phyloP scores from a whole-genome alignment of 441 rosid species.

The Omphalea diandra region DNA sequence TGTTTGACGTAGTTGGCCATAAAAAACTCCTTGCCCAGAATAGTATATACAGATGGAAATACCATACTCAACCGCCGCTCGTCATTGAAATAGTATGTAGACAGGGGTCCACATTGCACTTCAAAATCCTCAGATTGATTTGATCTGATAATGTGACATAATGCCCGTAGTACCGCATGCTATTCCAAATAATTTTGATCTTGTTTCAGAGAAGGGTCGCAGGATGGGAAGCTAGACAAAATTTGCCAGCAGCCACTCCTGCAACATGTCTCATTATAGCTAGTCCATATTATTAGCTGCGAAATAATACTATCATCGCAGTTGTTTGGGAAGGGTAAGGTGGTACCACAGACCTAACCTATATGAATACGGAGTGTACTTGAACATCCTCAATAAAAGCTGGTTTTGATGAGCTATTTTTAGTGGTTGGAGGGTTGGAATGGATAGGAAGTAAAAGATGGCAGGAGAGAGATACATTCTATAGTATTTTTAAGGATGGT shows the following conservation, averaged over 20 bases:
- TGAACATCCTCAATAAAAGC: too few relatives aligned
- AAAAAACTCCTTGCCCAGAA: not conserved
- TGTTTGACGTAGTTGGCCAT: not conserved
- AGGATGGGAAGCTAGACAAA: not conserved
- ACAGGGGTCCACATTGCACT: not conserved
- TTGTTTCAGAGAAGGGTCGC: not conserved
- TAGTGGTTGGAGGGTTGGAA: too few relatives aligned
- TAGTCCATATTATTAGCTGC: not conserved
- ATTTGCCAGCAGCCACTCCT: slow-evolving; percentile 8
- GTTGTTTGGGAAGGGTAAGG: too few relatives aligned
- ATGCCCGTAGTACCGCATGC: not conserved
- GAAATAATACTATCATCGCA: not conserved
- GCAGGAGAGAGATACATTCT: too few relatives aligned
- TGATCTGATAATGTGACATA: not conserved
- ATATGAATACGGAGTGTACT: too few relatives aligned
- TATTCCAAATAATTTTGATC: not conserved
- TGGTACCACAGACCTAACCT: too few relatives aligned
- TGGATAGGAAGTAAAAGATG: not conserved
- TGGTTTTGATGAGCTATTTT: too few relatives aligned
- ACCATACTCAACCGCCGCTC: too few relatives aligned
- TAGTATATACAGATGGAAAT: not conserved
- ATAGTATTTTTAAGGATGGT: not conserved
- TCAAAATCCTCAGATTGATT: not conserved
- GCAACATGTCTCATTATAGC: not conserved
- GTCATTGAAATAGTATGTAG: not conserved